These are phyloP conservation scores for Cladosporium cucumerinum DNA, from an alignment of 2,329 filamentous ascomycete species.

Conservation along the genomic window DNA sequence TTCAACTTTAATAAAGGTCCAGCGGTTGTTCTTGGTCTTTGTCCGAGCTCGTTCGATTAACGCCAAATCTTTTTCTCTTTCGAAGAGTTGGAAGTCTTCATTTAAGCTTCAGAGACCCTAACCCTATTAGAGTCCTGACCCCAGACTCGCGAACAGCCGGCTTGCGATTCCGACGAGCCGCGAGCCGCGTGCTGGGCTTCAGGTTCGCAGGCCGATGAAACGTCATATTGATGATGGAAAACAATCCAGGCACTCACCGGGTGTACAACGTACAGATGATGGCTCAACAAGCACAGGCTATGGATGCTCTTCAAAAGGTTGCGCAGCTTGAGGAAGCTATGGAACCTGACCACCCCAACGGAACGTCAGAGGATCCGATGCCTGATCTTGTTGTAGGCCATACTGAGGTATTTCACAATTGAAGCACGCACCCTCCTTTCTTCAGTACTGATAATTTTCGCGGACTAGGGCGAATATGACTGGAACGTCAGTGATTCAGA, in stretches of 20 bases:
- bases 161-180: neutral
- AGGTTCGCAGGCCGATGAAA: neutral
- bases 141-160: neutral
- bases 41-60: neutral
- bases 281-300: neutral
- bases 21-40: neutral
- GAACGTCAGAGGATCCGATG: neutral
- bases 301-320: neutral
- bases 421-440: neutral
- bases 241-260: neutral
- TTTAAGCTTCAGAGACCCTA: neutral
- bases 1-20: neutral
- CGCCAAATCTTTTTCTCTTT: neutral
- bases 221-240: conserved; percentile 10
- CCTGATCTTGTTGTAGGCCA: conserved; percentile 1
- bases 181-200: neutral
- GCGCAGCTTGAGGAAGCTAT: neutral
- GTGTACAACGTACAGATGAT: neutral
- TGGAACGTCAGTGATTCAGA: conserved; percentile 28
- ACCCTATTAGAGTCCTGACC: neutral
- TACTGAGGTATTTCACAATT: conserved; percentile 12
- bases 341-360: neutral
- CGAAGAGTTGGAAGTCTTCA: neutral
- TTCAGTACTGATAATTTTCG: neutral
- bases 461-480: conserved; percentile 12